Conservation (phyloP, 257 asterid genomes). For the Fraxinus americana region DNA sequence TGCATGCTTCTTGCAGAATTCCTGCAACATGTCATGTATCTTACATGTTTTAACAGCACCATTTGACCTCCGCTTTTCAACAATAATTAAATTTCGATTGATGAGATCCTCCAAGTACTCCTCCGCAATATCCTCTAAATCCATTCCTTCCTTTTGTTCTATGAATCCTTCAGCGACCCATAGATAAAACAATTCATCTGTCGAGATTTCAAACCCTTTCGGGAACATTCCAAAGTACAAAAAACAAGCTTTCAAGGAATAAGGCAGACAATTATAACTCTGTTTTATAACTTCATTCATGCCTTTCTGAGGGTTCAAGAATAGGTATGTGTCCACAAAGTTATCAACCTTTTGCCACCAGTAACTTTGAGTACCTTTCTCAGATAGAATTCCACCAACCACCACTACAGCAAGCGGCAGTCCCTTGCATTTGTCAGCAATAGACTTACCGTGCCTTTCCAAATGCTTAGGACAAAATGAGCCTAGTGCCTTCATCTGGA, state of each 20-base stretch:
- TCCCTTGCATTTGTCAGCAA: conserved; percentile 46
- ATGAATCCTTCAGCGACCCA: conserved; percentile 71
- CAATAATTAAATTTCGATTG: conserved; percentile 51
- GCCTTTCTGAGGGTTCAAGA: conserved; percentile 37
- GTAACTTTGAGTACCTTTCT: conserved; percentile 33
- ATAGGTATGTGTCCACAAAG: conserved; percentile 43
- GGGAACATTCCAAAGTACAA: conserved; percentile 62
- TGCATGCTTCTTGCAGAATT: conserved; percentile 21
- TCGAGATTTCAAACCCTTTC: conserved; percentile 45
- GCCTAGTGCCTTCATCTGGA: conserved; percentile 45
- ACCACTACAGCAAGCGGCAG: conserved; percentile 61
- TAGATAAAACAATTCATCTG: conserved; percentile 41
- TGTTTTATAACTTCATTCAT: conserved; percentile 43
- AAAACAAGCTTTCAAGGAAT: conserved; percentile 56
- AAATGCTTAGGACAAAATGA: conserved; percentile 48
- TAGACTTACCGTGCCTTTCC: conserved; percentile 33
- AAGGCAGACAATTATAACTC: conserved; percentile 55
- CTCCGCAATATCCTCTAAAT: conserved; percentile 52
- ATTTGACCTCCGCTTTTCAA: conserved; percentile 31
- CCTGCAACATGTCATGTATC: conserved; percentile 44
- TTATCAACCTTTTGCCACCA: conserved; percentile 48
- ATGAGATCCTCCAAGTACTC: conserved; percentile 52
- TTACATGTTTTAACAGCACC: conserved; percentile 53
- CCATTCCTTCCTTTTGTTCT: conserved; percentile 41
- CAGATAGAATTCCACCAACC: conserved; percentile 51